Evolutionary conservation across 2,329 filamentous ascomycete species (phyloP), one percentile per base, ranked within the genome.

Genomic region (Akanthomyces muscarius): DNA sequence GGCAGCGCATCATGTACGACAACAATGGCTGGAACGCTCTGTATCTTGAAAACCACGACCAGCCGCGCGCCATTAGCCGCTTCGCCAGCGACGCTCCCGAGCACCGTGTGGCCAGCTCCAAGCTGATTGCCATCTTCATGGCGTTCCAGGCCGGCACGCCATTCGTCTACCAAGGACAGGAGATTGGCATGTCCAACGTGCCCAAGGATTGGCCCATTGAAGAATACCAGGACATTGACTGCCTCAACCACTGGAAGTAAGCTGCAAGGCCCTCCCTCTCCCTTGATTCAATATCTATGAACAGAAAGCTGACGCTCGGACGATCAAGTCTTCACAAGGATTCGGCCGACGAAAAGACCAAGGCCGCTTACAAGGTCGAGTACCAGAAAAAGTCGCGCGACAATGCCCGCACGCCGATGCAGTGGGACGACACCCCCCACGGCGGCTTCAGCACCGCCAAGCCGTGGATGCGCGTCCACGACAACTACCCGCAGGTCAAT

Each of bases 391-490:
- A 86, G 70, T 85, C 82, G 8, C 75, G 89, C 25, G 89, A 92
- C 73, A 89, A 92, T 72, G 86, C 85, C 8, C 81, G 89, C 52
- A 86, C 87, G 0, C 89, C 89, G 0, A 87, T 92, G 73, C 88
- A 91, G 70, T 92, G 89, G 89, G 80, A 86, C 65, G 69, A 73
- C n/a, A 77, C 74, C 1, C 69, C 75, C 0, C 82, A 91, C 64
- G 88, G 79, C 0, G 89, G 89, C 13, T 92, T 92, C 75, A 86
- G 87, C 0, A 76, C 76, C 1, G 75, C 71, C 4, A 79, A 78
- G 61, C 87, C 89, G 2, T 92, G 89, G 89, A 91, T 92, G 83
- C 81, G 83, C 16, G 82, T 86, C 45, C 87, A 90, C 70, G 83
- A 87, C 62, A 82, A 86, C 70, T 87, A 86, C 71, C 71, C 71